Percentiles rank a stretch among this genome's conserved stretches.
phyloP scores from a whole-genome alignment of 495 filamentous ascomycete species.

The Elasticomyces elasticus region DNA sequence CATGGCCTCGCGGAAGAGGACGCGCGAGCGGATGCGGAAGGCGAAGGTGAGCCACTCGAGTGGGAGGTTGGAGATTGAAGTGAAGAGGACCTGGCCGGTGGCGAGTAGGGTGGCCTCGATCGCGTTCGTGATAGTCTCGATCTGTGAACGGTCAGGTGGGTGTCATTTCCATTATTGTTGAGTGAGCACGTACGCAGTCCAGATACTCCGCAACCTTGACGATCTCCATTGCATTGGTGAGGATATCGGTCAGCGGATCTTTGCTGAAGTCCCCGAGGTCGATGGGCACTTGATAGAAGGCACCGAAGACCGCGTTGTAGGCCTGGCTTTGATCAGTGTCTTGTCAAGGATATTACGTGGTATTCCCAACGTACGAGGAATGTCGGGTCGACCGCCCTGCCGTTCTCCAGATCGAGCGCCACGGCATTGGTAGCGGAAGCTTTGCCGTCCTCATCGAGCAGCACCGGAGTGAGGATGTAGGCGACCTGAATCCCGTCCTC shows the following conservation, averaged over 20 bases:
- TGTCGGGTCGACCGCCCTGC: neutral
- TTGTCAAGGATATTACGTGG: neutral
- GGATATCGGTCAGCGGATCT: slow-evolving; percentile 15
- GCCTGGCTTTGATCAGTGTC: slow-evolving; percentile 4
- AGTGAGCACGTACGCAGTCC: slow-evolving; percentile 3
- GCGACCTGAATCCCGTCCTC: slow-evolving; percentile 6
- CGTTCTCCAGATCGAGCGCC: slow-evolving; percentile 13
- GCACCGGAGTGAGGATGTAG: slow-evolving; percentile 14
- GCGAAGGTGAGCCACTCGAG: slow-evolving; percentile 36
- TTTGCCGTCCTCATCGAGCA: slow-evolving; percentile 3
- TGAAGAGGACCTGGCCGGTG: slow-evolving; percentile 33
- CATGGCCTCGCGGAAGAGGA: slow-evolving; percentile 41
- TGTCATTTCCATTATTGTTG: neutral
- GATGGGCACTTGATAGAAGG: slow-evolving; percentile 34
- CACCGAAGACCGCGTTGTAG: slow-evolving; percentile 30
- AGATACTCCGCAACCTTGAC: slow-evolving; percentile 37
- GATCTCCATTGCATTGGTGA: slow-evolving; percentile 29
- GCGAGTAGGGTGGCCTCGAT: slow-evolving; percentile 37
- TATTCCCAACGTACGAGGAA: neutral
- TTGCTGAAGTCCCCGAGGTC: slow-evolving; percentile 24
- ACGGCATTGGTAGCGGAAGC: neutral
- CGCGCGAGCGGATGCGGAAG: slow-evolving; percentile 32
- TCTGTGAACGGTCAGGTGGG: neutral
- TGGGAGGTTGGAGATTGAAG: slow-evolving; percentile 32
- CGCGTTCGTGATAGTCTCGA: slow-evolving; percentile 28